Evolutionary conservation across 2,329 filamentous ascomycete genomes (phyloP).

Genomic region (Trichoderma koningiopsis): DNA sequence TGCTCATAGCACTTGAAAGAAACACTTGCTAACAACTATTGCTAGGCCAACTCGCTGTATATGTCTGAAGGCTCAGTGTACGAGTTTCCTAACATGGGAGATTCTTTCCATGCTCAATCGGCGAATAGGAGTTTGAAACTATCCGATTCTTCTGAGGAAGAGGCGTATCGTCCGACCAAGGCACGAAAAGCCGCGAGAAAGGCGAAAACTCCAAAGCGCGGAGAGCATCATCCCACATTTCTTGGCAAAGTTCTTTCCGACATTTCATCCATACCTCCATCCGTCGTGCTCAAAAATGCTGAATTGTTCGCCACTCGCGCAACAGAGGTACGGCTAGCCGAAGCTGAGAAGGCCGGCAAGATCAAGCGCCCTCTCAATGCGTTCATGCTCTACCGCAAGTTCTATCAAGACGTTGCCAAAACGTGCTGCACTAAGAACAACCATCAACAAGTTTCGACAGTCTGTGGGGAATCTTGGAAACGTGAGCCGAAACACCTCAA

Average conservation of each 20-base stretch:
- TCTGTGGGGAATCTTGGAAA: slow-evolving; percentile 83
- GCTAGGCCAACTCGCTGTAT: neutral
- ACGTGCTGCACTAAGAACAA: slow-evolving; percentile 81
- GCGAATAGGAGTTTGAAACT: neutral
- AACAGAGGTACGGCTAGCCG: slow-evolving; percentile 63
- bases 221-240: slow-evolving; percentile 30
- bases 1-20: neutral
- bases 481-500: slow-evolving; percentile 74
- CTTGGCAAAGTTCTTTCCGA: slow-evolving; percentile 64
- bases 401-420: slow-evolving; percentile 85
- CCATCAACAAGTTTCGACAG: slow-evolving; percentile 86
- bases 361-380: slow-evolving; percentile 95
- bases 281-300: slow-evolving; percentile 74
- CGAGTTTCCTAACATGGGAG: neutral
- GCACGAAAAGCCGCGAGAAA: slow-evolving; percentile 33
- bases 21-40: neutral
- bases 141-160: neutral
- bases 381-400: slow-evolving; percentile 96
- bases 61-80: neutral
- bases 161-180: neutral
- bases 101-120: neutral
- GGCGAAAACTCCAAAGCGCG: slow-evolving; percentile 37
- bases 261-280: slow-evolving; percentile 63
- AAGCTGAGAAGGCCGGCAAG: slow-evolving; percentile 71
- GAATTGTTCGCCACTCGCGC: slow-evolving; percentile 75